These are phyloP conservation scores for Fusarium nisikadoi DNA, from an alignment of 2,329 filamentous ascomycete species.

Conservation along the genomic window DNA sequence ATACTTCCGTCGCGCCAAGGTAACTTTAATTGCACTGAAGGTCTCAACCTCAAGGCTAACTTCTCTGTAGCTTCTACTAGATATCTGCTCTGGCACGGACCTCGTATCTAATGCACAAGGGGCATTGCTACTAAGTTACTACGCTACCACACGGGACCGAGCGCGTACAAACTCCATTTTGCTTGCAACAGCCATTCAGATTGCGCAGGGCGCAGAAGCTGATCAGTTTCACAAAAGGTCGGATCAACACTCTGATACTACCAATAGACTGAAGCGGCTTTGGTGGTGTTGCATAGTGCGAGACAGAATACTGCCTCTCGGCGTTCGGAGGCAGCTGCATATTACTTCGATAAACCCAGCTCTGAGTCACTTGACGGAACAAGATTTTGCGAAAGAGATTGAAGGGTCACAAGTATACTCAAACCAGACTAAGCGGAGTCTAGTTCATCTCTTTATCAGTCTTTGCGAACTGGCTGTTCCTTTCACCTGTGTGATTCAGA, in stretches of 20 bases:
- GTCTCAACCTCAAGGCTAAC: fast-evolving
- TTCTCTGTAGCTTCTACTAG: background rate
- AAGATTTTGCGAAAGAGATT: background rate
- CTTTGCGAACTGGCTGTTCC: background rate
- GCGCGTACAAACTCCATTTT: background rate
- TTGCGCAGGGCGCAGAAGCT: fast-evolving
- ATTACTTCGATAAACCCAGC: background rate
- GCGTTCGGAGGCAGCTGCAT: background rate
- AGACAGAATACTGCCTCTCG: background rate
- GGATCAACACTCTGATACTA: fast-evolving
- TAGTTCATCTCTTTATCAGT: fast-evolving
- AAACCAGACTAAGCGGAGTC: fast-evolving
- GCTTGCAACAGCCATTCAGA: background rate
- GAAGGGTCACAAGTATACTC: background rate
- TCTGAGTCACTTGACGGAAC: background rate
- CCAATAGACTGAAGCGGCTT: fast-evolving
- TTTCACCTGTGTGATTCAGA: background rate
- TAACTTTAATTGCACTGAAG: background rate
- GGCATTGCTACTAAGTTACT: fast-evolving
- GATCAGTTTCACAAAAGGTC: background rate
- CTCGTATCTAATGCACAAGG: background rate
- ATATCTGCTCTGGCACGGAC: fast-evolving
- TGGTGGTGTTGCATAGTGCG: background rate
- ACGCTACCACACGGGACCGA: background rate
- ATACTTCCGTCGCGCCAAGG: background rate